phyloP scores from a whole-genome alignment of 306 rosid species.

The Begonia fuchsioides region DNA sequence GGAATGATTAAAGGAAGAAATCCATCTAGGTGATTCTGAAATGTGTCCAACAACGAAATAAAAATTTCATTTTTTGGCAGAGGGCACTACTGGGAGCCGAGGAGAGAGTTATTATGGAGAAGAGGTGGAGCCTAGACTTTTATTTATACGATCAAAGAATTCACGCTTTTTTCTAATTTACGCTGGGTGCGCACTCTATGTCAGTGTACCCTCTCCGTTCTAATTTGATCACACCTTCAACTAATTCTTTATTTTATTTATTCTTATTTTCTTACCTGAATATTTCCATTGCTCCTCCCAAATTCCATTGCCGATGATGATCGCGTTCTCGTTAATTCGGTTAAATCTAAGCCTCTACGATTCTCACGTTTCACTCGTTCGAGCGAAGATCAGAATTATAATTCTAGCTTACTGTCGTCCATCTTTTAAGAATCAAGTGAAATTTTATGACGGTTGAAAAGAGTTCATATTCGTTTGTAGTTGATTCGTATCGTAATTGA shows the following conservation, averaged over 20 bases:
- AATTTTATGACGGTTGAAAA: no score
- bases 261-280: neutral
- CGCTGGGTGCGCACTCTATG: neutral
- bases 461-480: no score
- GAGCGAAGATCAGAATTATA: no score
- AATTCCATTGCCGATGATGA: no score
- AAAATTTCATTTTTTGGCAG: slow-evolving; percentile 28
- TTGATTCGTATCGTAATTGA: no score
- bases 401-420: no score
- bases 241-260: neutral
- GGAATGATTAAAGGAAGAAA: slow-evolving; percentile 55
- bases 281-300: no score
- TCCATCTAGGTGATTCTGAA: slow-evolving; percentile 74
- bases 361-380: no score
- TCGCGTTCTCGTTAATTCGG: no score
- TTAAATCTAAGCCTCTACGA: no score
- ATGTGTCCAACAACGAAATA: slow-evolving; percentile 36
- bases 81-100: slow-evolving; percentile 53
- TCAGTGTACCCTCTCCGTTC: neutral
- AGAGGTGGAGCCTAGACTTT: neutral
- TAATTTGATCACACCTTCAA: neutral
- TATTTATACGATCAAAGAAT: neutral
- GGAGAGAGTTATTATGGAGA: slow-evolving; percentile 49
- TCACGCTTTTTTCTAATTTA: neutral
- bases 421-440: no score